Evolutionary conservation across 371 early-diverging fungal genomes (phyloP).

Genomic region (Lichtheimia ornata): DNA sequence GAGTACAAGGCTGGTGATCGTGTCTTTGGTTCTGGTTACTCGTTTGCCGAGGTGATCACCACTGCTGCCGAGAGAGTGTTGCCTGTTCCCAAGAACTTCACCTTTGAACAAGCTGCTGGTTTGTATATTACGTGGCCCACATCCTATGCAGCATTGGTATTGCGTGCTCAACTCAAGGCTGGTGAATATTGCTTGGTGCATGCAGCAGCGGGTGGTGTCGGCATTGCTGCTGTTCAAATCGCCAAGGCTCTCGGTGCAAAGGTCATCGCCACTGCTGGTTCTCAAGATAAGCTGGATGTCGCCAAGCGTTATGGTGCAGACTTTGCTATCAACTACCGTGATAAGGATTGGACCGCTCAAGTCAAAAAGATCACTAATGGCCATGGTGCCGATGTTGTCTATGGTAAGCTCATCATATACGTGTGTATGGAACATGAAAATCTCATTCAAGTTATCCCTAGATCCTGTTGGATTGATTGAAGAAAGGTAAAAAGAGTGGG

Average conservation of each 20-base stretch:
- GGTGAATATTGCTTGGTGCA: slow-evolving; percentile 77
- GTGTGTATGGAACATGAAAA: background rate
- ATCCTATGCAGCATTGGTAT: slow-evolving; percentile 73
- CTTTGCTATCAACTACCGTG: slow-evolving; percentile 76
- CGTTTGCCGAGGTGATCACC: slow-evolving; percentile 73
- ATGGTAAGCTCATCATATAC: slow-evolving; percentile 36
- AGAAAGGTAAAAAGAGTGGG: slow-evolving; percentile 40
- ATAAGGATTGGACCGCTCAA: slow-evolving; percentile 72
- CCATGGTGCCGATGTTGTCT: slow-evolving; percentile 76
- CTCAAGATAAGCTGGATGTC: slow-evolving; percentile 71
- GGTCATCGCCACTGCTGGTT: slow-evolving; percentile 86
- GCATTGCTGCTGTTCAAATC: slow-evolving; percentile 70
- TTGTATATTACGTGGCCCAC: slow-evolving; percentile 84
- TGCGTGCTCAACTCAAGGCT: slow-evolving; percentile 67
- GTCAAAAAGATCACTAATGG: slow-evolving; percentile 76
- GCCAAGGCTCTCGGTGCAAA: slow-evolving; percentile 78
- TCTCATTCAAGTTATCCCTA: background rate
- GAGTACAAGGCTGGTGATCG: slow-evolving; percentile 71
- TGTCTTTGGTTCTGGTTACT: slow-evolving; percentile 74
- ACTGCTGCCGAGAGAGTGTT: slow-evolving; percentile 50
- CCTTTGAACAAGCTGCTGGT: slow-evolving; percentile 80
- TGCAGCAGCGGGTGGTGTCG: slow-evolving; percentile 81
- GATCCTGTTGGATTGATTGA: slow-evolving; percentile 47
- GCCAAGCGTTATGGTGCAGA: slow-evolving; percentile 77
- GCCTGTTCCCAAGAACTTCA: slow-evolving; percentile 67